Conservation (phyloP, 202 grass and related monocot species). For the Setaria italica region DNA sequence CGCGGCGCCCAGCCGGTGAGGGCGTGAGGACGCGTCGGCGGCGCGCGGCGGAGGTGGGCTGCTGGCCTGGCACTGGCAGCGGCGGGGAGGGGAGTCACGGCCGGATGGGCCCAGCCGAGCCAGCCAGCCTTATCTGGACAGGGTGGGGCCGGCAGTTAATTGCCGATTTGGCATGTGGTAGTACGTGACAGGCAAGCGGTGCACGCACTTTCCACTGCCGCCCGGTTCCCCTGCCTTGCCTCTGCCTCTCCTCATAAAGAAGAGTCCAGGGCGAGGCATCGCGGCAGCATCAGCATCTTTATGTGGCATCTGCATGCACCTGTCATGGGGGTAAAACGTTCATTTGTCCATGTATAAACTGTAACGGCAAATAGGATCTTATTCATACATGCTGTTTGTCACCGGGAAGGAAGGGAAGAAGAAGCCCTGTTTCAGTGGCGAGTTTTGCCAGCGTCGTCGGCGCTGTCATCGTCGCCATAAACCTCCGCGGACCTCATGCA, state of each 20-base stretch:
- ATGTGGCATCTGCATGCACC: background rate
- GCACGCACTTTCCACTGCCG: conserved; percentile 12
- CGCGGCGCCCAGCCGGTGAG: conserved; percentile 19
- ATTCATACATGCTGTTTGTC: background rate
- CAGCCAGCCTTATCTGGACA: background rate
- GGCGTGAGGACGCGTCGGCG: background rate
- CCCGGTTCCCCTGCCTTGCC: background rate
- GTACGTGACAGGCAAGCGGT: conserved; percentile 33
- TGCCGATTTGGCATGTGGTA: conserved; percentile 42
- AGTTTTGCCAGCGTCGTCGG: background rate
- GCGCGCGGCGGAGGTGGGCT: background rate
- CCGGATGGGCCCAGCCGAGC: background rate
- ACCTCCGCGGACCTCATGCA: background rate
- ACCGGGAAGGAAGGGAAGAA: background rate
- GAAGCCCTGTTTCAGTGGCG: background rate
- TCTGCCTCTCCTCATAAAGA: background rate
- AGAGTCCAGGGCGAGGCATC: background rate
- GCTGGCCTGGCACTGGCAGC: background rate
- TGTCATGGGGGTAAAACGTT: background rate
- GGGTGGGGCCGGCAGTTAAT: conserved; percentile 19
- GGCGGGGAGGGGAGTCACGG: background rate
- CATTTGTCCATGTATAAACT: background rate
- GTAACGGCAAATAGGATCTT: background rate
- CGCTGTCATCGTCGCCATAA: background rate
- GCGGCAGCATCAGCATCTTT: background rate